Evolutionary conservation across 1,284 basidiomycete genomes (phyloP).

Genomic region (Microbotryum silenes-acaulis): DNA sequence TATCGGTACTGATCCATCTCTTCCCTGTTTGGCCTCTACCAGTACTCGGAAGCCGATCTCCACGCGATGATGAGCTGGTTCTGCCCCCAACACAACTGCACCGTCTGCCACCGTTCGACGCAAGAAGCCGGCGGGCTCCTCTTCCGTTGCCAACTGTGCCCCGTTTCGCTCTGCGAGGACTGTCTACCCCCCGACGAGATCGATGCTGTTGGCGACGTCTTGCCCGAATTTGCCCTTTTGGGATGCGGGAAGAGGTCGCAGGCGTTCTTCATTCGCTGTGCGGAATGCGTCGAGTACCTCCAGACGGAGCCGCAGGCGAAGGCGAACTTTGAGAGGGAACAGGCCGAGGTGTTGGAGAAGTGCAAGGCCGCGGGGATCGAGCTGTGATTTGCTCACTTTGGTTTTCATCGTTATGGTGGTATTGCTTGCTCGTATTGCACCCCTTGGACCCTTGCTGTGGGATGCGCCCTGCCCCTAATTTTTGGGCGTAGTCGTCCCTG

Average conservation of each 20-base stretch:
- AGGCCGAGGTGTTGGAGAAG: constrained; percentile 10
- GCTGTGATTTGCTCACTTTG: not conserved
- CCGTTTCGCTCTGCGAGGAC: constrained; percentile 53
- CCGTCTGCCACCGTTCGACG: constrained; percentile 45
- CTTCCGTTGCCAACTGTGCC: constrained; percentile 22
- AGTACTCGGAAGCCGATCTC: constrained; percentile 1
- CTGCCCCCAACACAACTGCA: constrained; percentile 52
- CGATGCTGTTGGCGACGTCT: constrained; percentile 48
- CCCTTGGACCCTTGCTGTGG: no score
- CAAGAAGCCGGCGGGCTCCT: constrained; percentile 43
- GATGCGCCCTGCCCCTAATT: no score
- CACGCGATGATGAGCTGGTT: not conserved
- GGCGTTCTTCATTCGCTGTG: constrained; percentile 15
- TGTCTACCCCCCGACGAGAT: constrained; percentile 50
- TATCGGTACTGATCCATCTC: constrained; percentile 37
- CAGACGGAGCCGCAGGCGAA: constrained; percentile 1
- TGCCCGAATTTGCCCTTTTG: constrained; percentile 48
- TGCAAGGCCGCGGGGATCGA: constrained; percentile 2
- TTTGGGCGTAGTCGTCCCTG: no score
- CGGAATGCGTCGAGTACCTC: constrained; percentile 4
- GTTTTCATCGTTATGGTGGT: no score
- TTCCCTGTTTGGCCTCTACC: not conserved
- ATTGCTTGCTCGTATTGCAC: no score
- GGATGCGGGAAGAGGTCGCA: constrained; percentile 9
- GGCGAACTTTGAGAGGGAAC: not conserved